These are phyloP conservation scores for Fusarium luffae DNA, from an alignment of 2,329 filamentous ascomycete genomes.

Conservation along the genomic window DNA sequence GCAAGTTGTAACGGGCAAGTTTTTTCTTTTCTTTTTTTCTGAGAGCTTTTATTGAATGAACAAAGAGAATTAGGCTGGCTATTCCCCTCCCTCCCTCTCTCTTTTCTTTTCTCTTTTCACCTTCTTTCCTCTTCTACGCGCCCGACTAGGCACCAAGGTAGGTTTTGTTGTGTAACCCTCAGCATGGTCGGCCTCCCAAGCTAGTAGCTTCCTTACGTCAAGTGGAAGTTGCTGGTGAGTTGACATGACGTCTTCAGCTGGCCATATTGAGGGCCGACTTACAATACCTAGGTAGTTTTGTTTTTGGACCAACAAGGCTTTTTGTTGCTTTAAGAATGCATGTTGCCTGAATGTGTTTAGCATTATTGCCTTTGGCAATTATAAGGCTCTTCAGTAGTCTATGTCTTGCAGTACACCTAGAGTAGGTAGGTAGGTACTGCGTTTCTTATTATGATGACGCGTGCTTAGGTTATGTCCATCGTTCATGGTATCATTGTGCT, in stretches of 20 bases:
- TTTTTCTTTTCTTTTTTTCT: too few relatives aligned
- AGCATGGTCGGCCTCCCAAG: conserved; percentile 38
- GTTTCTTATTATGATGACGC: not conserved
- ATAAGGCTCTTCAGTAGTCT: not conserved
- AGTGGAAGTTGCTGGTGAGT: not conserved
- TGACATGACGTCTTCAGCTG: conserved; percentile 18
- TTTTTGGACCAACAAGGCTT: conserved; percentile 14
- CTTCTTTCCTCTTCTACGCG: not conserved
- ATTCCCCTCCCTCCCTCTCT: too few relatives aligned
- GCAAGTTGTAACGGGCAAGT: not conserved
- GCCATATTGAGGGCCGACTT: not conserved
- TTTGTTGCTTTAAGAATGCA: not conserved
- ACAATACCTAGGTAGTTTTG: not conserved
- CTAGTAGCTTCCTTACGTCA: not conserved
- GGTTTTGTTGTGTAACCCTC: conserved; percentile 11
- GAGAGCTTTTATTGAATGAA: not conserved
- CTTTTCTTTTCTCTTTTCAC: not conserved
- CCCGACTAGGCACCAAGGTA: not conserved
- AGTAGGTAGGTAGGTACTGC: not conserved
- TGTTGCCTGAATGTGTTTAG: not conserved
- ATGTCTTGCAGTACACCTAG: not conserved
- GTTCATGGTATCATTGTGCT: not conserved
- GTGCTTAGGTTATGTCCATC: not conserved
- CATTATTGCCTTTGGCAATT: not conserved
- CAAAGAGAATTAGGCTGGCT: not conserved